phyloP scores from a whole-genome alignment of 73 alveolate species.

The Stentor roeselii region DNA sequence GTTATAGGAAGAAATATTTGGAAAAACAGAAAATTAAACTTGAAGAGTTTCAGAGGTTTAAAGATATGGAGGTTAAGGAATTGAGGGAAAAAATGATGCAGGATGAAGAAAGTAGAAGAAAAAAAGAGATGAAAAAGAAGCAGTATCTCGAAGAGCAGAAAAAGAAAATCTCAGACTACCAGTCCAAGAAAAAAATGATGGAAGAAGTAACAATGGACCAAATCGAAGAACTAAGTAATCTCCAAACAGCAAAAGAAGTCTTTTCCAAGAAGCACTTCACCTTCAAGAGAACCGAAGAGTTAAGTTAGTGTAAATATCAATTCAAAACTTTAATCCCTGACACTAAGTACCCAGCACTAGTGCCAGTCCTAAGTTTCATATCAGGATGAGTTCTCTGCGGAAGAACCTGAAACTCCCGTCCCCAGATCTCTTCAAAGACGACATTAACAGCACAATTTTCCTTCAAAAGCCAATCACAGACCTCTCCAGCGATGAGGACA shows the following conservation, averaged over 20 bases:
- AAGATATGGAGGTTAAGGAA: conserved; percentile 1
- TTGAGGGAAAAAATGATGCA: not conserved
- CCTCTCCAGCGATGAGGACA: conserved; percentile 60
- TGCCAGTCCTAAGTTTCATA: conserved; percentile 74
- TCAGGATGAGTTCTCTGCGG: conserved; percentile 91
- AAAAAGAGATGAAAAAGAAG: conserved; percentile 8
- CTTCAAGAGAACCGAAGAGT: no score
- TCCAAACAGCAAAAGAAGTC: conserved; percentile 9
- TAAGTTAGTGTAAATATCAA: no score
- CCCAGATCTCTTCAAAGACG: conserved; percentile 72
- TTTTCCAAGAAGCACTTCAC: no score
- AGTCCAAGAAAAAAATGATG: not conserved
- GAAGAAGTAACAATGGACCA: conserved; percentile 19
- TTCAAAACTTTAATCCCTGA: conserved; percentile 56
- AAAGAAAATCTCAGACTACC: conserved; percentile 3
- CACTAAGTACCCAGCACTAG: conserved; percentile 71
- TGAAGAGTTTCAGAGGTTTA: conserved; percentile 13
- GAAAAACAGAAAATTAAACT: conserved; percentile 28
- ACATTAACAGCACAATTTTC: conserved; percentile 58
- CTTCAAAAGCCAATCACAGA: conserved; percentile 51
- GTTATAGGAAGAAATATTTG: conserved; percentile 21
- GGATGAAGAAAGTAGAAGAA: not conserved
- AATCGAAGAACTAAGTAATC: conserved; percentile 11
- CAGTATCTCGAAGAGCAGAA: not conserved
- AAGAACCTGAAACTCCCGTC: conserved; percentile 84